Conservation (phyloP, 768 basidiomycete genomes). For the Mycena epipterygia region DNA sequence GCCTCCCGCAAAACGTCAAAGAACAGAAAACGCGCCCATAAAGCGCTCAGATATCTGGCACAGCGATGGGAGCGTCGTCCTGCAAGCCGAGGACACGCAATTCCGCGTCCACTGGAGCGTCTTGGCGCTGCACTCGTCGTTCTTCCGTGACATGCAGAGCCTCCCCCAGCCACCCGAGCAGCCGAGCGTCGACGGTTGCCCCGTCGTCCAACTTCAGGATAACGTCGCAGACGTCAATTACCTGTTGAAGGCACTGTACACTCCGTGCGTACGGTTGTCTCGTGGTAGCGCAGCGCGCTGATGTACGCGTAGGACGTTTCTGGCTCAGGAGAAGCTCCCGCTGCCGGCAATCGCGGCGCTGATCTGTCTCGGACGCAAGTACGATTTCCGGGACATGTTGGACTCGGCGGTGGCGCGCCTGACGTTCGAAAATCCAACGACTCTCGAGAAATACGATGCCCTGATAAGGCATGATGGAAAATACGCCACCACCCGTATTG, state of each 20-base stretch:
- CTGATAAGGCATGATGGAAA: too few species aligned
- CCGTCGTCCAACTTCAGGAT: slow-evolving; percentile 20
- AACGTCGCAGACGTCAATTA: slow-evolving; percentile 4
- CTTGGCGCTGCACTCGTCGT: slow-evolving; percentile 13
- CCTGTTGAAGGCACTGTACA: slow-evolving; percentile 17
- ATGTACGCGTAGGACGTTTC: background rate
- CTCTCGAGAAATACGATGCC: background rate
- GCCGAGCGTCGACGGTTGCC: slow-evolving; percentile 20
- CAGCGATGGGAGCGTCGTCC: slow-evolving; percentile 22
- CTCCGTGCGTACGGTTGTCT: slow-evolving; percentile 1
- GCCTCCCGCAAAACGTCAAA: slow-evolving; percentile 20
- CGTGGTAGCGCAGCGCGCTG: background rate
- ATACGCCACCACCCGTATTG: background rate
- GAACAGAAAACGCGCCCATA: slow-evolving; percentile 15
- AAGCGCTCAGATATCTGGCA: slow-evolving; percentile 27
- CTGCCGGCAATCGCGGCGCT: background rate
- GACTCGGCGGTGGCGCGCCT: background rate
- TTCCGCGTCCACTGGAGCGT: slow-evolving; percentile 31
- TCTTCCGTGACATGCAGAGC: slow-evolving; percentile 23
- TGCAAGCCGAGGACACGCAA: slow-evolving; percentile 22
- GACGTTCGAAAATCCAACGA: slow-evolving; percentile 4
- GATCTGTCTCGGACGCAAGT: slow-evolving; percentile 9
- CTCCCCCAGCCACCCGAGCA: slow-evolving; percentile 22
- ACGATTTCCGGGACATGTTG: background rate
- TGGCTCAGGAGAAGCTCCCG: background rate